Base-by-base conservation (phyloP, 768 basidiomycete species). In the Roridomyces roridus region DNA sequence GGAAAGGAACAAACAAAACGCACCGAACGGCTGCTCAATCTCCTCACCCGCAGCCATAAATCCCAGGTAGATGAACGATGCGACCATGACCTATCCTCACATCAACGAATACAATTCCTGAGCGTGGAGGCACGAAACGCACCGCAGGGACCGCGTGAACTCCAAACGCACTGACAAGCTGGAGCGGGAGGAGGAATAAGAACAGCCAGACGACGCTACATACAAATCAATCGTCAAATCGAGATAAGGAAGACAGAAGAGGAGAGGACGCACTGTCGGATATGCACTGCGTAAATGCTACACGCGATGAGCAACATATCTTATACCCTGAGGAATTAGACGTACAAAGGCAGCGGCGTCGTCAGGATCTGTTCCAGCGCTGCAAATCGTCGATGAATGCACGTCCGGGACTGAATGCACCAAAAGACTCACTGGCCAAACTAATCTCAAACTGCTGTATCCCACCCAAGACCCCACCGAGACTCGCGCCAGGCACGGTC, bases 111-210 rank as follows among this genome's bases (percentile, higher is more conserved):
- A 10, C 2, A n/a, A 45, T 20, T 29, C 9, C 39, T 3, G 14
- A 17, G 28, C 10, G 11, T 14, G 6, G 9, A 28, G 23, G 24
- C n/a, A 28, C 11, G 31, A 31, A 31, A 35, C 46, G 20, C 20
- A 47, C 50, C 26, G 86, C 87, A 1, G 85, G 83, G 31, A 90
- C 84, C 3, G 86, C 80, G 63, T 82, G 80, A 76, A 85, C 89
- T 10, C 72, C 75, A 64, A 89, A 85, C 36, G 79, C 77, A 29
- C 73, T 72, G 45, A 86, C 81, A 5, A 89, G 77, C 68, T 91
- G 88, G 78, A 91, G 88, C 0, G 88, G 89, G 2, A 91, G 76
- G 70, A 87, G 85, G 74, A 90, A 87, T 0, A 89, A 78, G 69
- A 88, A 91, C 20, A 87, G 64, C 86, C 85, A 88, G 34, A 87